Evolutionary conservation across 768 basidiomycete genomes (phyloP).

Genomic region (Mrakia blollopis): DNA sequence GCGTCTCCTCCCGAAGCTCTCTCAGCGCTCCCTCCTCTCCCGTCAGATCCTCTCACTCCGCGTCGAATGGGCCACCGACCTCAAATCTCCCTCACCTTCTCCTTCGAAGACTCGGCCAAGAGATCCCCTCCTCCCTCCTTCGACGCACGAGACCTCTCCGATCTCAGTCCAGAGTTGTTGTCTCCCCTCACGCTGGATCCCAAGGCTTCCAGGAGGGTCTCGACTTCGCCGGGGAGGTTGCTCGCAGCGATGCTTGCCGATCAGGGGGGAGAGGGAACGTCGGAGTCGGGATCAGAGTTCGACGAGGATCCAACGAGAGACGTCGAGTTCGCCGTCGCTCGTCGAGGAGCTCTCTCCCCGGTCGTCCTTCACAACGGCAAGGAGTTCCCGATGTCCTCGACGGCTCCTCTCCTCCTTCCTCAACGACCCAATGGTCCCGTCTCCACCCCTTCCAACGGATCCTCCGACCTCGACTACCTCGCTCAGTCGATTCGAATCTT

Average conservation of each 20-base stretch:
- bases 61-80: background rate
- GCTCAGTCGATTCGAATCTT: background rate
- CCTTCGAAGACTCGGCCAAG: background rate
- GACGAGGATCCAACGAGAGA: background rate
- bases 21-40: background rate
- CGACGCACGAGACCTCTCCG: background rate
- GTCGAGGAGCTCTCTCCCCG: background rate
- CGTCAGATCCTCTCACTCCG: background rate
- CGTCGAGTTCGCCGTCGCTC: background rate
- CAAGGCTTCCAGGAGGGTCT: background rate
- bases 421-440: background rate
- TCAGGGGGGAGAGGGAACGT: background rate
- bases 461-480: background rate
- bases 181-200: background rate
- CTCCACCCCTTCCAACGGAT: background rate
- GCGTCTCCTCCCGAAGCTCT: background rate
- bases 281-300: background rate
- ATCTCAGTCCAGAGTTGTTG: background rate
- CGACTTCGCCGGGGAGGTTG: background rate
- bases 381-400: background rate
- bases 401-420: background rate
- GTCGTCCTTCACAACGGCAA: background rate
- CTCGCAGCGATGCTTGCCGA: constrained; percentile 1
- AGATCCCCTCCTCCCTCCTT: background rate
- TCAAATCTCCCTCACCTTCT: constrained; percentile 3